These are phyloP conservation scores for Debaryomyces udenii DNA, from an alignment of 1,139 yeast species.

Conservation along the genomic window DNA sequence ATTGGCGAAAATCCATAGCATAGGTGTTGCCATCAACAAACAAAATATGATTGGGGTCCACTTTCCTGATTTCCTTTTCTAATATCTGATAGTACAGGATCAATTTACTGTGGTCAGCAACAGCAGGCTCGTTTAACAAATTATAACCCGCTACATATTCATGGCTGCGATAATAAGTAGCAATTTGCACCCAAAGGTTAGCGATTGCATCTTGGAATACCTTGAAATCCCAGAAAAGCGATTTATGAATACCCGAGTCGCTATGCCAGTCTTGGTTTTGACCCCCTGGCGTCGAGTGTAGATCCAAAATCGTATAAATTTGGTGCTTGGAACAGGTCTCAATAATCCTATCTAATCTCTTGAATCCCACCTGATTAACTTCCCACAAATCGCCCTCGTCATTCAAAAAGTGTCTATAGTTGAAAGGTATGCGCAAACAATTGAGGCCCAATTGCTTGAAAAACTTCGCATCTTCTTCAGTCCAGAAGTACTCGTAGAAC, in stretches of 20 bases:
- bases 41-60: constrained; percentile 48
- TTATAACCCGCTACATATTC: constrained; percentile 52
- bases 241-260: constrained; percentile 45
- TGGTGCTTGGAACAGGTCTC: constrained; percentile 41
- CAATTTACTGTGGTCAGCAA: constrained; percentile 39
- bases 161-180: constrained; percentile 44
- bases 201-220: constrained; percentile 45
- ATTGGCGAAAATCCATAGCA: constrained; percentile 49
- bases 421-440: constrained; percentile 50
- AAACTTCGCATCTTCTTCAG: constrained; percentile 46
- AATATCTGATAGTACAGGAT: constrained; percentile 36
- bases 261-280: constrained; percentile 55
- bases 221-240: constrained; percentile 49
- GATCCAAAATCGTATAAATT: constrained; percentile 47
- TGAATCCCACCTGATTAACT: constrained; percentile 44
- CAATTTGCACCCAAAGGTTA: constrained; percentile 45
- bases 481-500: constrained; percentile 52
- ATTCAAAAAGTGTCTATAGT: constrained; percentile 47
- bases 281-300: constrained; percentile 52
- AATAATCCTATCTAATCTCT: constrained; percentile 40
- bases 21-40: constrained; percentile 51
- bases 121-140: constrained; percentile 52
- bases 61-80: constrained; percentile 37
- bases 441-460: constrained; percentile 43
- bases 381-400: constrained; percentile 42